Percentiles rank a stretch among this genome's conserved stretches.
phyloP scores from a whole-genome alignment of 495 filamentous ascomycete genomes.

The Pyrenula aspistea region DNA sequence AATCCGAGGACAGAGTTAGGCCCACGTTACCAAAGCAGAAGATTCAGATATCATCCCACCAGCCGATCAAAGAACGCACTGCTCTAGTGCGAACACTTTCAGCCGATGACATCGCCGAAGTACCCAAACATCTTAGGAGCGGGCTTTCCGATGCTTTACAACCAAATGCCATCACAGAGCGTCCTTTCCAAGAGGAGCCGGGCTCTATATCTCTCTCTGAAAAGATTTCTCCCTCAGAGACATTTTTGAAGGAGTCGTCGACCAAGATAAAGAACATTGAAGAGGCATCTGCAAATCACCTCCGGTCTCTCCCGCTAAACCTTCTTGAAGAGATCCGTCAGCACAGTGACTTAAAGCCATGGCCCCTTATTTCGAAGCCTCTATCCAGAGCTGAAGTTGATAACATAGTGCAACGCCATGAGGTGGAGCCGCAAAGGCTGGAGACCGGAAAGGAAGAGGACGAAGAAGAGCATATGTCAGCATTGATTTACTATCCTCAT shows the following conservation, averaged over 20 bases:
- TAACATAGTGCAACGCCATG: slow-evolving; percentile 4
- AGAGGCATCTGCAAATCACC: too few relatives aligned
- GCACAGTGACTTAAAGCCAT: slow-evolving; percentile 18
- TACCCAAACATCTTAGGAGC: not conserved
- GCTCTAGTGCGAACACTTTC: not conserved
- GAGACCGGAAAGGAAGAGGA: slow-evolving; percentile 53
- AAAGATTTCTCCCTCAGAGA: slow-evolving; percentile 8
- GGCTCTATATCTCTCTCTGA: not conserved
- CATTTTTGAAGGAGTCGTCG: too few relatives aligned
- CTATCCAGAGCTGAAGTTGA: not conserved
- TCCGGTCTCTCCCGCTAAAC: slow-evolving; percentile 27
- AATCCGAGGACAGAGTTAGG: slow-evolving; percentile 18
- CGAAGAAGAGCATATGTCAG: slow-evolving; percentile 87
- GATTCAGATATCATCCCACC: not conserved
- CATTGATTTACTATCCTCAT: slow-evolving; percentile 87
- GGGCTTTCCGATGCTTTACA: not conserved
- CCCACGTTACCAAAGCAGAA: not conserved
- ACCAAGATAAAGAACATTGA: too few relatives aligned
- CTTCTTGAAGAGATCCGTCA: slow-evolving; percentile 54
- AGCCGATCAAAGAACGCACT: not conserved
- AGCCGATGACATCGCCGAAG: slow-evolving; percentile 6
- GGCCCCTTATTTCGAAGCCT: not conserved
- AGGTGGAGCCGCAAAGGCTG: not conserved
- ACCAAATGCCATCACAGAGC: not conserved
- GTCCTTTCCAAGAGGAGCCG: not conserved